Base-by-base conservation (phyloP, 2,329 filamentous ascomycete species). In the Ophiostoma quercus region DNA sequence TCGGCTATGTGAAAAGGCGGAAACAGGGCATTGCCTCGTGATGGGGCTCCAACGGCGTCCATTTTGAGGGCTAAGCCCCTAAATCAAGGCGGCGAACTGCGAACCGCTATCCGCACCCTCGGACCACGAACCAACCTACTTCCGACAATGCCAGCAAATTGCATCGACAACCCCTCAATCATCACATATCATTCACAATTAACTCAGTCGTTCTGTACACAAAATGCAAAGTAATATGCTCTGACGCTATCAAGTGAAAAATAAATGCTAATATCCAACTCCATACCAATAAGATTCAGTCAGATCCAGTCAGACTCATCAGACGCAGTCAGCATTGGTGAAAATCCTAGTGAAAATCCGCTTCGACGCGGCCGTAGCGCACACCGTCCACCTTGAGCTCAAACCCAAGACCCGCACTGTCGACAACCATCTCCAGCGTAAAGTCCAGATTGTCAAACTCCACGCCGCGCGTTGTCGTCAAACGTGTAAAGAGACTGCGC, bases 371-470 rank as follows among this genome's bases (percentile, higher is more conserved):
- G 9, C 91, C 91, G 78, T 94, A 94, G 73, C 90, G 83, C 19
- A 91, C 87, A 0, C 90, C 90, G 76, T 93, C 90, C 14, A 94
- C 90, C 79, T 91, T 90, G 68, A 94, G 79, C 79, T 94, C 90
- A 78, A 94, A 94, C 2, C 89, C 87, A 71, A 94, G 75, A 1
- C 90, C 89, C 0, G 91, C 91, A 74, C 89, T 92, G 76, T 92
- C 89, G 62, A 94, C 90, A 74, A 89, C 88, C 90, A 94, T 92
- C 80, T 93, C 90, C 6, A 94, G 84, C 12, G 90, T 92, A 72
- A 94, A 94, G 76, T 94, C 90, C 39, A 94, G 80, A 73, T 92
- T 93, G 74, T 92, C 89, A 79, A 94, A 94, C 78, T 92, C 91
- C 5, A 92, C 88, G 0, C 91, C 91, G 69, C 90, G 84, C 2